Evolutionary conservation across 192 early-diverging fungal genomes (phyloP).

Genomic region (Coemansia sp.): DNA sequence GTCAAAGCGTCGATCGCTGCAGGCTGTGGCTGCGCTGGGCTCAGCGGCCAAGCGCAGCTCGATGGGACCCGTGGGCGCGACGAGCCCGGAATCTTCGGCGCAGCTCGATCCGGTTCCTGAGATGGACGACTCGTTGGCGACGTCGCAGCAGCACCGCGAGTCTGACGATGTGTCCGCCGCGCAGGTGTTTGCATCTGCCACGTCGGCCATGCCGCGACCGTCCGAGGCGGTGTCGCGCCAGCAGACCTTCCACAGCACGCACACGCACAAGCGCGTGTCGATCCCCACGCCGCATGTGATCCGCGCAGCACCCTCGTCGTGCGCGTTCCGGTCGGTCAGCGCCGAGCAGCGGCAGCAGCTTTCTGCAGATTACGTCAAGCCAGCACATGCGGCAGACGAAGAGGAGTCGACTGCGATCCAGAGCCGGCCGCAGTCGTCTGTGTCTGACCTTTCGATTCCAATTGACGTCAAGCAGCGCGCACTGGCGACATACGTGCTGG

Average conservation of each 20-base stretch:
- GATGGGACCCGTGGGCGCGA: not conserved
- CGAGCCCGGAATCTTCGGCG: not conserved
- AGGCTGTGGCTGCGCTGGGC: not conserved
- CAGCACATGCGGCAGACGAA: no score
- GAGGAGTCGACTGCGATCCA: slow-evolving; percentile 23
- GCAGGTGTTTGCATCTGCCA: slow-evolving; percentile 6
- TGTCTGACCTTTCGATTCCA: not conserved
- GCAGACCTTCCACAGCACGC: slow-evolving; percentile 12
- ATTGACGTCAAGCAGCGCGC: slow-evolving; percentile 31
- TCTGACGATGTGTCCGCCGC: not conserved
- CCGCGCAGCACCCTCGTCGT: slow-evolving; percentile 21
- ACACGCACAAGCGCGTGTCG: slow-evolving; percentile 33
- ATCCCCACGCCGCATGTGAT: slow-evolving; percentile 20
- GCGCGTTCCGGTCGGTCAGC: slow-evolving; percentile 4
- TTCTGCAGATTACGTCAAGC: no score
- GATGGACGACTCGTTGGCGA: slow-evolving; percentile 13
- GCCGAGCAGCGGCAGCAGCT: no score
- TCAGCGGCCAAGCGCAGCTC: not conserved
- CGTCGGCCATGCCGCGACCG: slow-evolving; percentile 8
- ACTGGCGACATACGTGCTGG: slow-evolving; percentile 64
- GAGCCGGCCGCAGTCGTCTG: not conserved
- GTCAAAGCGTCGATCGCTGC: slow-evolving; percentile 14
- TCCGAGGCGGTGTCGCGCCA: slow-evolving; percentile 7
- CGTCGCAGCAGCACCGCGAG: slow-evolving; percentile 1
- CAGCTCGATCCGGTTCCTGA: slow-evolving; percentile 28